Percentiles rank a stretch among this genome's conserved stretches.
These are phyloP conservation scores for Drosera capensis DNA, from an alignment of 148 eudicot species.

Conservation along the genomic window DNA sequence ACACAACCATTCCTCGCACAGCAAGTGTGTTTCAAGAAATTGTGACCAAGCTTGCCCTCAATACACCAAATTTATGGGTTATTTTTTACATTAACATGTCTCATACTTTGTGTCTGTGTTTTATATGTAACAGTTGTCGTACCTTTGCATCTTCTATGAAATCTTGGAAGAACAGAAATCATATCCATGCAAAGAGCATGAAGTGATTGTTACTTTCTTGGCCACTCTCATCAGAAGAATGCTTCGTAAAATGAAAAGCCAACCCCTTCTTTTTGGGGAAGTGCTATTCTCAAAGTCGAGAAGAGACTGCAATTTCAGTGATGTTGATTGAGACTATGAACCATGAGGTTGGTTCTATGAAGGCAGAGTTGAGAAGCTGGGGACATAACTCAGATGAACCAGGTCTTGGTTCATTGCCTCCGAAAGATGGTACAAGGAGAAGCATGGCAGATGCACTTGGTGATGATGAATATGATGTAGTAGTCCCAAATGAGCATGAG, in stretches of 20 bases:
- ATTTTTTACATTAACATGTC: not conserved
- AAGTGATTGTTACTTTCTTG: slow-evolving; percentile 56
- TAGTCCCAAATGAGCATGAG: slow-evolving; percentile 15
- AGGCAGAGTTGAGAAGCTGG: slow-evolving; percentile 35
- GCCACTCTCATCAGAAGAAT: slow-evolving; percentile 73
- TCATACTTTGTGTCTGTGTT: slow-evolving; percentile 6
- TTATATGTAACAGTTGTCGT: slow-evolving; percentile 55
- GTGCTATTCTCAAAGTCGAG: slow-evolving; percentile 78
- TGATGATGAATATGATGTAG: slow-evolving; percentile 84
- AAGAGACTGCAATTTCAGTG: slow-evolving; percentile 73
- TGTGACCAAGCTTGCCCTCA: not conserved
- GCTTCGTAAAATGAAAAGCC: slow-evolving; percentile 80
- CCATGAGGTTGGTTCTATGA: slow-evolving; percentile 54
- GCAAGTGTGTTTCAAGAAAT: no score
- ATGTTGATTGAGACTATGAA: slow-evolving; percentile 54
- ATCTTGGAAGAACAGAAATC: slow-evolving; percentile 86
- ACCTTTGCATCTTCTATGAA: slow-evolving; percentile 49
- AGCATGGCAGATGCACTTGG: slow-evolving; percentile 96
- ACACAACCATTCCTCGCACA: no score
- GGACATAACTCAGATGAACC: slow-evolving; percentile 16
- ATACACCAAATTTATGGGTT: not conserved
- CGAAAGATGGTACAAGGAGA: slow-evolving; percentile 33
- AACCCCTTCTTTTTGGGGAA: slow-evolving; percentile 91
- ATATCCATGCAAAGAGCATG: slow-evolving; percentile 57
- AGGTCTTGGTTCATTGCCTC: slow-evolving; percentile 31